phyloP scores from a whole-genome alignment of 345 rosid species.

The Eucalyptus coolabah region DNA sequence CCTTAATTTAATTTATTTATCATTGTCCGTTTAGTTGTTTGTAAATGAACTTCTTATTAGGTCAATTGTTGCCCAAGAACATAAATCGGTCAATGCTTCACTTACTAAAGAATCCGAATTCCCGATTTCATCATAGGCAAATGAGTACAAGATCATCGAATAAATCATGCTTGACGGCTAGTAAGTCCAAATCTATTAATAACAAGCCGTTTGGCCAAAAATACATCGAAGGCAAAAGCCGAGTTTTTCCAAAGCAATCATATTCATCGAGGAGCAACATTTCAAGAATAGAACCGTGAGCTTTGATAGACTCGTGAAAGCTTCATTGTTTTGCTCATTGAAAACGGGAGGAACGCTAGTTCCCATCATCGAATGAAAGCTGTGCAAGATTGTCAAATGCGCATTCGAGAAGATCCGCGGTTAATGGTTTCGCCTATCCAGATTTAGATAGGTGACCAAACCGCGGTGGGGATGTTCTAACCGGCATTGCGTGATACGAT shows the following conservation, averaged over 20 bases:
- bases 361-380: not conserved
- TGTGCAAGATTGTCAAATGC: not conserved
- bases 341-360: not conserved
- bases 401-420: not conserved
- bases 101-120: not conserved
- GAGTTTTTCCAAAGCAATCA: no score
- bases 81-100: not conserved
- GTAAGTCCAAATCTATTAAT: not conserved
- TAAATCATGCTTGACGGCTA: accelerated
- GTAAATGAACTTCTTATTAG: not conserved
- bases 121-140: not conserved
- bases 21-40: not conserved
- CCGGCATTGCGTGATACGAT: not conserved
- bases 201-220: not conserved
- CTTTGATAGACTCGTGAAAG: not conserved
- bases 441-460: not conserved
- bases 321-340: not conserved
- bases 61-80: not conserved
- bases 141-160: not conserved
- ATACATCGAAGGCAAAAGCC: no score
- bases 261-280: not conserved
- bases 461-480: not conserved
- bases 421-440: not conserved
- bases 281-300: not conserved
- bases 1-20: not conserved